A percentile compares a stretch with the other conserved stretches of the same genome.
Conservation (phyloP, 257 asterid species). For the Primulina eburnea region DNA sequence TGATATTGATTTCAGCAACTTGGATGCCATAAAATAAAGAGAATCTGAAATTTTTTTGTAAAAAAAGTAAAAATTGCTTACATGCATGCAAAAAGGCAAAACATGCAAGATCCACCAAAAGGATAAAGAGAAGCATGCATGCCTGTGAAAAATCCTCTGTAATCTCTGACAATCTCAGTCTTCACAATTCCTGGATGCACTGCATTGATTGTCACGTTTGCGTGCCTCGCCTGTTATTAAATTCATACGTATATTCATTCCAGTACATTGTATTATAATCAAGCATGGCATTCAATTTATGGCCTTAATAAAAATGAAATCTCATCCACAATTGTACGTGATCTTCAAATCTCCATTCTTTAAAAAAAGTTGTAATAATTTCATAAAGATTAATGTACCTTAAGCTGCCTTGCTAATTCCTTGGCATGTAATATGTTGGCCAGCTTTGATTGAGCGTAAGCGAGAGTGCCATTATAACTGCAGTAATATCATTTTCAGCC, state of each 20-base stretch:
- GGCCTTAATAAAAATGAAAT: no score
- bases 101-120: background rate
- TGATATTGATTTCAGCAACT: slow-evolving; percentile 82
- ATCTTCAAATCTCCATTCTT: no score
- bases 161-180: slow-evolving; percentile 89
- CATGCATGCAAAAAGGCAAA: slow-evolving; percentile 8
- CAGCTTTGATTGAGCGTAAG: slow-evolving; percentile 86
- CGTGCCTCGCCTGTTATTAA: slow-evolving; percentile 61
- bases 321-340: no score
- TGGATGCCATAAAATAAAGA: slow-evolving; percentile 83
- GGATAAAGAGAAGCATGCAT: slow-evolving; percentile 24
- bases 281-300: no score
- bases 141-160: slow-evolving; percentile 96
- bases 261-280: background rate
- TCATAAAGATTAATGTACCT: slow-evolving; percentile 44
- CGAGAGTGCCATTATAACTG: slow-evolving; percentile 82
- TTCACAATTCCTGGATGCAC: slow-evolving; percentile 94
- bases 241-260: background rate
- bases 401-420: slow-evolving; percentile 76
- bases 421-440: slow-evolving; percentile 89
- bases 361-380: no score
- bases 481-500: slow-evolving; percentile 5
- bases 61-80: slow-evolving; percentile 3
- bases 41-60: slow-evolving; percentile 53
- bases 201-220: slow-evolving; percentile 86